These are phyloP conservation scores for Bullera alba DNA, from an alignment of 768 basidiomycete species.

Conservation along the genomic window DNA sequence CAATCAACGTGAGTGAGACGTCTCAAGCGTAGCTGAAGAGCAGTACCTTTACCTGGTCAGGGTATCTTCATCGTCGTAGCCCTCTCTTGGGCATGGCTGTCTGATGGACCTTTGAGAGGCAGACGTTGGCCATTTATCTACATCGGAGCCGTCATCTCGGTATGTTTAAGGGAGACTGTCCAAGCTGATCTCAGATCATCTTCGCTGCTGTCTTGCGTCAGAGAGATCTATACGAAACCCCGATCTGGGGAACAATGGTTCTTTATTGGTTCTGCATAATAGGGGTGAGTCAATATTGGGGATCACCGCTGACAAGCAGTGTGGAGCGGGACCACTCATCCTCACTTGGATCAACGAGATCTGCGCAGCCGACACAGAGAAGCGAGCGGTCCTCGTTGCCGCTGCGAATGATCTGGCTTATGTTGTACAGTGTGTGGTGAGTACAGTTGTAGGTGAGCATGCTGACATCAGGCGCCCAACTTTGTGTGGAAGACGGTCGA, in stretches of 20 bases:
- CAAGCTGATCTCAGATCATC: constrained; percentile 6
- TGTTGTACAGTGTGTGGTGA: constrained; percentile 31
- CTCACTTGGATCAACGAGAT: constrained; percentile 37
- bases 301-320: background rate
- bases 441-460: background rate
- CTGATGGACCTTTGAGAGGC: constrained; percentile 28
- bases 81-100: constrained; percentile 21
- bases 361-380: constrained; percentile 23
- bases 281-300: background rate
- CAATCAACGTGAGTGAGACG: constrained; percentile 14
- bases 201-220: constrained; percentile 15
- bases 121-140: constrained; percentile 29
- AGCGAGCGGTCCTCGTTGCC: constrained; percentile 28
- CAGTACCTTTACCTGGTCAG: constrained; percentile 20
- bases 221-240: constrained; percentile 21
- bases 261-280: constrained; percentile 21
- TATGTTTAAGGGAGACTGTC: background rate
- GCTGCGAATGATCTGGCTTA: constrained; percentile 34
- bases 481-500: constrained; percentile 38
- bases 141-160: constrained; percentile 16
- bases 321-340: constrained; percentile 25
- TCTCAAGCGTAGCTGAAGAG: background rate
- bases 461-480: constrained; percentile 25
- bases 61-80: constrained; percentile 23
- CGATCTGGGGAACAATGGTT: constrained; percentile 10